A percentile compares a stretch with the other conserved stretches of the same genome.
phyloP scores from a whole-genome alignment of 2,329 filamentous ascomycete genomes.

The Epichloe elymi region DNA sequence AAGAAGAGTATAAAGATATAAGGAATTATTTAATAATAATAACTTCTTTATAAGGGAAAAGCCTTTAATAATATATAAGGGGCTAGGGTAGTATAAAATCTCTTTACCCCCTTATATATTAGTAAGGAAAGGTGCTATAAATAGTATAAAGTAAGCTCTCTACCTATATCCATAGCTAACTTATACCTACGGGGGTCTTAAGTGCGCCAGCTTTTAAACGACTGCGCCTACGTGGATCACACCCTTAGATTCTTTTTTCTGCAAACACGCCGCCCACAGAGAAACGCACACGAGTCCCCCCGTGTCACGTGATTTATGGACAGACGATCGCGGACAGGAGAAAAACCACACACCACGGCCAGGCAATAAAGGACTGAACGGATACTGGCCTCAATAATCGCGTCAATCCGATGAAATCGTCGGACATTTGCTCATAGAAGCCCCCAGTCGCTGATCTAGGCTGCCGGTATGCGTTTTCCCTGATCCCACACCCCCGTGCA shows the following conservation, averaged over 20 bases:
- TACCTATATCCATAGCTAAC: too few species aligned
- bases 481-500: conserved; percentile 8
- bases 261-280: background rate
- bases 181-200: too few species aligned
- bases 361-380: conserved; percentile 10
- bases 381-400: conserved; percentile 11
- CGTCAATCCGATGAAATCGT: conserved; percentile 17
- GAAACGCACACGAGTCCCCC: background rate
- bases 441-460: conserved; percentile 17
- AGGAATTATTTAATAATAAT: too few species aligned
- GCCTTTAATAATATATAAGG: too few species aligned
- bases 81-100: too few species aligned
- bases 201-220: too few species aligned
- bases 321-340: conserved; percentile 15
- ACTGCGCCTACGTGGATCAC: too few species aligned
- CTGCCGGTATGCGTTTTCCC: conserved; percentile 18
- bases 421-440: conserved; percentile 13
- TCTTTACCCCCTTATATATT: too few species aligned
- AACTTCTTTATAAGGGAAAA: too few species aligned
- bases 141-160: too few species aligned
- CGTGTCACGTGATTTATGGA: conserved; percentile 20
- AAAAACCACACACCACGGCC: conserved; percentile 12
- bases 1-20: too few species aligned
- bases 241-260: background rate
- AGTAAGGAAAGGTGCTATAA: too few species aligned